These are phyloP conservation scores for Saxophila tyrrhenica DNA, from an alignment of 495 filamentous ascomycete genomes.

Conservation along the genomic window DNA sequence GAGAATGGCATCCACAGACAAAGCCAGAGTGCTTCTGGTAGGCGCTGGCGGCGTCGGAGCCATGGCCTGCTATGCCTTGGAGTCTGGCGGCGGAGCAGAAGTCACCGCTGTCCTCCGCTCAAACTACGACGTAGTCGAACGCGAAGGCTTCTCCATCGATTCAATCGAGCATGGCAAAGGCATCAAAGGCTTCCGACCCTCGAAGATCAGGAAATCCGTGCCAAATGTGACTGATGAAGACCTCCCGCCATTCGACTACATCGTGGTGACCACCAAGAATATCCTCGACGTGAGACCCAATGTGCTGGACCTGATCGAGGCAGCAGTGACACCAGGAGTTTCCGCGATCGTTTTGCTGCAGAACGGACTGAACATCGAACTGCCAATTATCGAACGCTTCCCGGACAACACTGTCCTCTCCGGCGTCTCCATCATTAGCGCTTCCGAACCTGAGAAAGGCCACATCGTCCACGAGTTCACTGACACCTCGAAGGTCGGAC, in stretches of 20 bases:
- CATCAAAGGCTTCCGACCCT: slow-evolving; percentile 23
- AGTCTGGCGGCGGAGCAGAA: slow-evolving; percentile 21
- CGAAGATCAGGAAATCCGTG: slow-evolving; percentile 19
- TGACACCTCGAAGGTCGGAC: slow-evolving; percentile 24
- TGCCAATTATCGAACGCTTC: slow-evolving; percentile 39
- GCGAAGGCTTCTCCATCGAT: slow-evolving; percentile 23
- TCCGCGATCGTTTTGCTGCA: slow-evolving; percentile 48
- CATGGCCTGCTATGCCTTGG: slow-evolving; percentile 26
- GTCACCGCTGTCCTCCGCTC: slow-evolving; percentile 27
- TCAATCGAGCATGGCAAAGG: slow-evolving; percentile 27
- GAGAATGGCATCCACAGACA: background rate
- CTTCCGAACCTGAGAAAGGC: slow-evolving; percentile 36
- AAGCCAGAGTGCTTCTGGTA: slow-evolving; percentile 19
- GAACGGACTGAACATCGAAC: slow-evolving; percentile 55
- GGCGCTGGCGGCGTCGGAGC: slow-evolving; percentile 27
- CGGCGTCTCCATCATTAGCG: slow-evolving; percentile 41
- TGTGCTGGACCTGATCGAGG: slow-evolving; percentile 35
- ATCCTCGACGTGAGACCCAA: slow-evolving; percentile 39
- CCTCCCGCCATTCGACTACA: slow-evolving; percentile 40
- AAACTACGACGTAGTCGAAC: slow-evolving; percentile 24
- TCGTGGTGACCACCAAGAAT: slow-evolving; percentile 49
- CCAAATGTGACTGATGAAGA: slow-evolving; percentile 30
- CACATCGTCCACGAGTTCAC: slow-evolving; percentile 24
- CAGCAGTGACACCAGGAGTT: slow-evolving; percentile 39
- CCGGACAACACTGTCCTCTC: slow-evolving; percentile 42